Conservation (phyloP, 305 asterid species). For the Caryopteris hybrid region DNA sequence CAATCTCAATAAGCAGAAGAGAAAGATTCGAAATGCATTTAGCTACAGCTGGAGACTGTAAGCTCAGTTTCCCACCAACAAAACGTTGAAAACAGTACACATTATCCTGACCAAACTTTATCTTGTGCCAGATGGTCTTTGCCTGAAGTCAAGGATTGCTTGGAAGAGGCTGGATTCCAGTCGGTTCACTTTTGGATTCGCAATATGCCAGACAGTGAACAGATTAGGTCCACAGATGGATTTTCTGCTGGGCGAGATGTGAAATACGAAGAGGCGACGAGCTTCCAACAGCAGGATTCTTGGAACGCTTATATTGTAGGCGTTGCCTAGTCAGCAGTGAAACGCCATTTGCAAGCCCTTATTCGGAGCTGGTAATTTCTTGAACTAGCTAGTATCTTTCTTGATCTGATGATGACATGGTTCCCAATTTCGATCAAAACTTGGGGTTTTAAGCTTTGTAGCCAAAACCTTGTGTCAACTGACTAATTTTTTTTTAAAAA, state of each 20-base stretch:
- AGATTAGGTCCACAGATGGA: constrained; percentile 61
- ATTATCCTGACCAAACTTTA: background rate
- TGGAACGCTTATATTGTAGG: constrained; percentile 92
- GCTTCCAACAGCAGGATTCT: constrained; percentile 87
- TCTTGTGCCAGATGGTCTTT: constrained; percentile 67
- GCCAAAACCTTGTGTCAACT: background rate
- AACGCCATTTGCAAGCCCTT: background rate
- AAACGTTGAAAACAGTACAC: background rate
- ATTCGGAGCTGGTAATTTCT: background rate
- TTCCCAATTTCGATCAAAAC: background rate
- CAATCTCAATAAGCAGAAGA: constrained; percentile 63
- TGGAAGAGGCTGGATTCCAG: constrained; percentile 88
- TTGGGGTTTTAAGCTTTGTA: background rate
- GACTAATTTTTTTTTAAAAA: background rate
- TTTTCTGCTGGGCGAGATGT: constrained; percentile 61
- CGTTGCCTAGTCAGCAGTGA: constrained; percentile 47
- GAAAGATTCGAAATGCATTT: constrained; percentile 84
- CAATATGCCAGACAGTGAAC: constrained; percentile 75
- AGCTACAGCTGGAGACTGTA: constrained; percentile 99
- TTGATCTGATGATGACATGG: background rate
- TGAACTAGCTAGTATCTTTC: background rate
- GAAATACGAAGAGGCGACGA: constrained; percentile 76
- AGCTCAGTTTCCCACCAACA: constrained; percentile 26
- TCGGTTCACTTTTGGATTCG: constrained; percentile 83
- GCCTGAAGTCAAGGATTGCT: constrained; percentile 87